phyloP scores from a whole-genome alignment of 2,329 filamentous ascomycete genomes.

The Botrytis cinerea region DNA sequence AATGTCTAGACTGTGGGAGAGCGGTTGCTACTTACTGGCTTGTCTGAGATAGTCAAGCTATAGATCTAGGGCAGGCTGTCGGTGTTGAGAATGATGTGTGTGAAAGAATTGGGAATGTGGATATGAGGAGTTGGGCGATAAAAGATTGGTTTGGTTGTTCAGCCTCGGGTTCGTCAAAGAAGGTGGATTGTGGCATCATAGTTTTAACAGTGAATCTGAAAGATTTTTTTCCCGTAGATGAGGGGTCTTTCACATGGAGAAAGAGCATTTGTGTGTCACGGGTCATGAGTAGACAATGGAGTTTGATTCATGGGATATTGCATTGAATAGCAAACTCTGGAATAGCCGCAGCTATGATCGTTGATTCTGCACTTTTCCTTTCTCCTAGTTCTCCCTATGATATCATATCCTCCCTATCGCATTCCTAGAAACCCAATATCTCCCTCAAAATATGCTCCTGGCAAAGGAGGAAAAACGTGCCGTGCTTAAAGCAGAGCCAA shows the following conservation, averaged over 20 bases:
- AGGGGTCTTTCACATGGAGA: neutral
- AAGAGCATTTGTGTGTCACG: neutral
- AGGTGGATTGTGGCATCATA: neutral
- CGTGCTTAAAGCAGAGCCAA: neutral
- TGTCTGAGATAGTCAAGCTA: slow-evolving; percentile 35
- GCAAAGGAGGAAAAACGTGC: neutral
- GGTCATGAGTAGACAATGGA: neutral
- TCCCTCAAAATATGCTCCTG: neutral
- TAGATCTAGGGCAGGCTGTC: slow-evolving; percentile 28
- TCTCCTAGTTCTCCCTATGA: too few relatives aligned
- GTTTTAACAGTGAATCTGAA: neutral
- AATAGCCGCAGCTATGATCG: neutral
- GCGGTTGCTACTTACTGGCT: slow-evolving; percentile 20
- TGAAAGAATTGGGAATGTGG: neutral
- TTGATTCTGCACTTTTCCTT: neutral
- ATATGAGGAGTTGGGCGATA: neutral
- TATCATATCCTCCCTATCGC: neutral
- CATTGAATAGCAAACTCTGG: slow-evolving; percentile 7
- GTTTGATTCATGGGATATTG: neutral
- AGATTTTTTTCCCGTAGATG: neutral
- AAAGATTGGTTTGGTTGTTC: neutral
- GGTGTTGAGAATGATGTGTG: neutral
- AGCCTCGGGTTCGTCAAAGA: neutral
- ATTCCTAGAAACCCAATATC: neutral
- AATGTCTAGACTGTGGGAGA: slow-evolving; percentile 25